A percentile compares a stretch with the other conserved stretches of the same genome.
Conservation (phyloP, 768 basidiomycete genomes). For the Tulasnella sp. region DNA sequence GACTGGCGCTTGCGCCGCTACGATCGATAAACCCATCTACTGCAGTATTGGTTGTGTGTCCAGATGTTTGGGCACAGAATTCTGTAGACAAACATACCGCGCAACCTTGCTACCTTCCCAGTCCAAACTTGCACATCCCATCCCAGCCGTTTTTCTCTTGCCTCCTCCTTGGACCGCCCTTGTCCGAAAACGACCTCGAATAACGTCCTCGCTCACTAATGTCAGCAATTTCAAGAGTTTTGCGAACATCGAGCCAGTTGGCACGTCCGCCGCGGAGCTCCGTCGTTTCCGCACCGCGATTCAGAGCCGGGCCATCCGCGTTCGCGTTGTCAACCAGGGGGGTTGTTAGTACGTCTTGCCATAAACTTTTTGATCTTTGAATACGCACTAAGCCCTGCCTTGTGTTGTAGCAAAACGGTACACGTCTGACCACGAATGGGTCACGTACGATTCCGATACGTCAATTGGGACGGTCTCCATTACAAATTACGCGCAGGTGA, state of each 20-base stretch:
- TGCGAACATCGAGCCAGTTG: conserved; percentile 1
- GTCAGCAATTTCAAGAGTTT: neutral
- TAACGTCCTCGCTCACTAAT: neutral
- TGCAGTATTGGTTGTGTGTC: too few species aligned
- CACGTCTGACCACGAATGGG: conserved; percentile 83
- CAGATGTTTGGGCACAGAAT: neutral
- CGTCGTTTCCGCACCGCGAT: neutral
- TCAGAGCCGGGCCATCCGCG: neutral
- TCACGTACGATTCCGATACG: conserved; percentile 71
- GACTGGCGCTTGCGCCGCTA: too few species aligned
- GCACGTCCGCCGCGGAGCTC: neutral
- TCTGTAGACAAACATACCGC: neutral
- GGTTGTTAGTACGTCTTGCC: neutral
- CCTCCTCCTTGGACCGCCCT: neutral
- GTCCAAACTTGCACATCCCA: neutral
- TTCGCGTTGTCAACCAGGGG: neutral
- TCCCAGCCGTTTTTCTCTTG: neutral
- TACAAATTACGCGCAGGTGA: conserved; percentile 87
- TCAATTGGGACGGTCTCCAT: conserved; percentile 78
- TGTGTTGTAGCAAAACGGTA: conserved; percentile 61
- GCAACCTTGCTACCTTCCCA: neutral
- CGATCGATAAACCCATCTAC: too few species aligned
- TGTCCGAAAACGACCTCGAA: neutral
- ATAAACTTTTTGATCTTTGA: neutral
- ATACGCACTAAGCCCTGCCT: neutral